Conservation (phyloP, 345 rosid species). For the Brassica incana region DNA sequence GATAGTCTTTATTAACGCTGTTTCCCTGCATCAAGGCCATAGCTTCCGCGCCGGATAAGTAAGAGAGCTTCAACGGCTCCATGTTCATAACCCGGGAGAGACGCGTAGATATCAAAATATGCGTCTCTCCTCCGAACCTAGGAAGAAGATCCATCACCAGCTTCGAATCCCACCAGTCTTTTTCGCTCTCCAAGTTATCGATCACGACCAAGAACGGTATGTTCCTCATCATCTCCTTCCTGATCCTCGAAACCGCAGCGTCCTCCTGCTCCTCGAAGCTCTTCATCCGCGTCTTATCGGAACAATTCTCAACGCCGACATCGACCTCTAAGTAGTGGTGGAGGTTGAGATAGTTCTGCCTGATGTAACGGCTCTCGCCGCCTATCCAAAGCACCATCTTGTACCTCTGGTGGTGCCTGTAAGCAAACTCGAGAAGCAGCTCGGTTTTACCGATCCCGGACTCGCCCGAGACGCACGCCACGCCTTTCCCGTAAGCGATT, state of each 20-base stretch:
- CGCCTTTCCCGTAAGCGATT: constrained; percentile 75
- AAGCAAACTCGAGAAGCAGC: constrained; percentile 90
- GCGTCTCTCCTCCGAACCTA: constrained; percentile 91
- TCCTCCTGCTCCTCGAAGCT: constrained; percentile 96
- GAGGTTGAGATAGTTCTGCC: constrained; percentile 88
- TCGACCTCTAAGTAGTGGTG: constrained; percentile 77
- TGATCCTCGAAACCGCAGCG: constrained; percentile 67
- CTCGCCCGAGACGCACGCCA: constrained; percentile 87
- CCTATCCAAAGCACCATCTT: constrained; percentile 97
- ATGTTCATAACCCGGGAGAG: constrained; percentile 81
- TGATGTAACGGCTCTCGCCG: constrained; percentile 80
- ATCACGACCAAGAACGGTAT: constrained; percentile 85
- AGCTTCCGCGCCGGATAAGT: constrained; percentile 83
- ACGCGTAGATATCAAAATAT: constrained; percentile 74
- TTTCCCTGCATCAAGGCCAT: constrained; percentile 80
- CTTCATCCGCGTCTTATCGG: constrained; percentile 58
- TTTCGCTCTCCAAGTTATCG: constrained; percentile 90
- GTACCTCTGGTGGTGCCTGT: constrained; percentile 83
- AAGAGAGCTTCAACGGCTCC: constrained; percentile 78
- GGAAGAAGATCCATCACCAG: constrained; percentile 97
- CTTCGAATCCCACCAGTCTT: constrained; percentile 96
- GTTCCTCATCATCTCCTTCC: constrained; percentile 87
- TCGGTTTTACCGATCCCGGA: constrained; percentile 94
- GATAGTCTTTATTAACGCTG: constrained; percentile 51
- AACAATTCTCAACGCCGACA: constrained; percentile 64